These are phyloP conservation scores for Xylaria sp. DNA, from an alignment of 2,329 filamentous ascomycete genomes.

Conservation along the genomic window DNA sequence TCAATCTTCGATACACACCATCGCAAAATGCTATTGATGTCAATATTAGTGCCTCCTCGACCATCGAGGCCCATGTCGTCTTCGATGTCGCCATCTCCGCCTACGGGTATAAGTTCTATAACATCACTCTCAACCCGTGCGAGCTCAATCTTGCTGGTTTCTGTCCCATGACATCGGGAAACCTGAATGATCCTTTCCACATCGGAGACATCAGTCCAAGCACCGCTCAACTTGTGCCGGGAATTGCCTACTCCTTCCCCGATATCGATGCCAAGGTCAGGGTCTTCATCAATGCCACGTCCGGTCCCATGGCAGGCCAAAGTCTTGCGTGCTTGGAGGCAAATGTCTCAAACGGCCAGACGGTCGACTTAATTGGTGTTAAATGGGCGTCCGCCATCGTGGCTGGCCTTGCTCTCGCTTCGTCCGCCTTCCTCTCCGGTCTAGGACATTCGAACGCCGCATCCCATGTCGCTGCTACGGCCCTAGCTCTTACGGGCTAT, in stretches of 20 bases:
- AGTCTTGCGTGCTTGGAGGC: slow-evolving; percentile 84
- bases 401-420: slow-evolving; percentile 73
- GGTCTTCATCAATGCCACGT: slow-evolving; percentile 71
- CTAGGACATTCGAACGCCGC: slow-evolving; percentile 91
- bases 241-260: slow-evolving; percentile 81
- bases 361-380: slow-evolving; percentile 80
- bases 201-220: slow-evolving; percentile 45
- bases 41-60: slow-evolving; percentile 66
- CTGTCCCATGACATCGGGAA: slow-evolving; percentile 75
- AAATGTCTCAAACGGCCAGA: slow-evolving; percentile 83
- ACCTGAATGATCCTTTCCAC: slow-evolving; percentile 50
- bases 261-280: slow-evolving; percentile 84
- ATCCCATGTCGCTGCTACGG: slow-evolving; percentile 88
- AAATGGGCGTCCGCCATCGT: slow-evolving; percentile 88
- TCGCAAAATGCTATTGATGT: slow-evolving; percentile 59
- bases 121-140: slow-evolving; percentile 64
- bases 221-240: slow-evolving; percentile 63
- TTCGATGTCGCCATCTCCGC: slow-evolving; percentile 66
- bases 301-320: slow-evolving; percentile 44
- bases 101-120: slow-evolving; percentile 65
- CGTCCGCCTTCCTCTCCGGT: slow-evolving; percentile 83
- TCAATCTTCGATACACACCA: slow-evolving; percentile 68
- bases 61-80: slow-evolving; percentile 67
- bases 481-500: slow-evolving; percentile 87
- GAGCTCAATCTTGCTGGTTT: slow-evolving; percentile 57